Conservation (phyloP, 1,284 basidiomycete genomes). For the Phaffia rhodozyma region DNA sequence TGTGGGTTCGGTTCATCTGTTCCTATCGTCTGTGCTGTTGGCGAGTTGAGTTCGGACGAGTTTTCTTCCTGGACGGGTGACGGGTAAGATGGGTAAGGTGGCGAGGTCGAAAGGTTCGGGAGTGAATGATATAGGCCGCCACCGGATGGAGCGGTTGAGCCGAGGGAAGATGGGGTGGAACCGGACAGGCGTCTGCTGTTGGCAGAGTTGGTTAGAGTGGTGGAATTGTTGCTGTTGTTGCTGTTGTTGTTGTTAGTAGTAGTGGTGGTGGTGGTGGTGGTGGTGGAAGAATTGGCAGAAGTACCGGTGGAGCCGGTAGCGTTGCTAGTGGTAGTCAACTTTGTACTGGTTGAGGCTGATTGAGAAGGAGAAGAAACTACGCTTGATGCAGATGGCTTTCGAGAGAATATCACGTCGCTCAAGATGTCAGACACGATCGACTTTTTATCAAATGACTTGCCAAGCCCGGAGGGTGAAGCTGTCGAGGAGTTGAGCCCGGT, state of each 20-base stretch:
- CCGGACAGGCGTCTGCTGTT: too few species aligned
- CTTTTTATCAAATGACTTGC: background rate
- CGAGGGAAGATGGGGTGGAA: background rate
- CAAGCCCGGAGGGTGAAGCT: too few species aligned
- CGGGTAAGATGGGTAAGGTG: too few species aligned
- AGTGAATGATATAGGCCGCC: background rate
- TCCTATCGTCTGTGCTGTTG: too few species aligned
- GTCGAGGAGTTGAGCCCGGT: too few species aligned
- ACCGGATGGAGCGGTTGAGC: background rate
- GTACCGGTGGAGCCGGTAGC: background rate
- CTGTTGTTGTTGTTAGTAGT: background rate
- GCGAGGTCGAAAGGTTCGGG: too few species aligned
- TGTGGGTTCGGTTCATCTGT: slow-evolving; percentile 32
- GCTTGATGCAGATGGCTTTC: slow-evolving; percentile 14
- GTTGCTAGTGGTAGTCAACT: background rate
- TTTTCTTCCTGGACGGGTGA: too few species aligned
- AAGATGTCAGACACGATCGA: slow-evolving; percentile 32
- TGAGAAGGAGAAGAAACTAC: background rate
- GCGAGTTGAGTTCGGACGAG: too few species aligned
- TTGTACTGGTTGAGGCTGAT: background rate
- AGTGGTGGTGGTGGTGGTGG: background rate
- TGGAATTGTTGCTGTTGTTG: background rate
- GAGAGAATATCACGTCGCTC: slow-evolving; percentile 31
- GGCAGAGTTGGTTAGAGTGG: background rate
- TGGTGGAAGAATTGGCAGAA: background rate